phyloP scores from a whole-genome alignment of 2,329 filamentous ascomycete genomes.

The Hymenoscyphus scutula region DNA sequence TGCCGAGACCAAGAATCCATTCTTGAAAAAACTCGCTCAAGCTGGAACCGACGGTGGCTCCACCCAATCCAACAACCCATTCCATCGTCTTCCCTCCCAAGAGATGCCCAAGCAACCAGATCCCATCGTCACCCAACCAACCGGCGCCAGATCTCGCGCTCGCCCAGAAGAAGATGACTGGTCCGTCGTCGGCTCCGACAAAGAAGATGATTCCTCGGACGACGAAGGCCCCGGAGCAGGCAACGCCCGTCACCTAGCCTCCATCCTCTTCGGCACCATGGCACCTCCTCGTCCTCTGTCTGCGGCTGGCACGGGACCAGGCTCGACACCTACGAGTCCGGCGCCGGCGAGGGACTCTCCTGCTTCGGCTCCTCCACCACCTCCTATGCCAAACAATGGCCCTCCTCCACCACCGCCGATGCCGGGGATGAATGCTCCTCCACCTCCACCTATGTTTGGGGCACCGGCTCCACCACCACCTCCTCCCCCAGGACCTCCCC shows the following conservation, averaged over 20 bases:
- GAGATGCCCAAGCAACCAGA: conserved; percentile 46
- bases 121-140: conserved; percentile 42
- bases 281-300: conserved; percentile 85
- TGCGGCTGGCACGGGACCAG: conserved; percentile 68
- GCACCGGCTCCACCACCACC: conserved; percentile 35
- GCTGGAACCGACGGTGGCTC: conserved; percentile 47
- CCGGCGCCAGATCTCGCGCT: conserved; percentile 48
- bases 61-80: conserved; percentile 75
- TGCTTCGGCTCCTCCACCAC: conserved; percentile 45
- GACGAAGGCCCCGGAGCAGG: conserved; percentile 77
- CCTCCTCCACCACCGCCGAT: conserved; percentile 47
- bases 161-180: conserved; percentile 74
- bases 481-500: conserved; percentile 32
- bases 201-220: conserved; percentile 69
- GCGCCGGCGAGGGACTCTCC: conserved; percentile 41
- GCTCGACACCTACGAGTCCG: conserved; percentile 43
- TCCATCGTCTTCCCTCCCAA: conserved; percentile 78
- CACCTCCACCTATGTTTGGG: conserved; percentile 37
- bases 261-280: conserved; percentile 96
- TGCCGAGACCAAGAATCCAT: conserved; percentile 88
- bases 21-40: conserved; percentile 85
- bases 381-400: conserved; percentile 47
- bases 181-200: conserved; percentile 74
- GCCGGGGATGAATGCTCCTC: conserved; percentile 41
- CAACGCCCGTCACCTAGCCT: conserved; percentile 87